Evolutionary conservation across 1,284 basidiomycete species (phyloP).

Genomic region (Cutaneotrichosporon sp.): DNA sequence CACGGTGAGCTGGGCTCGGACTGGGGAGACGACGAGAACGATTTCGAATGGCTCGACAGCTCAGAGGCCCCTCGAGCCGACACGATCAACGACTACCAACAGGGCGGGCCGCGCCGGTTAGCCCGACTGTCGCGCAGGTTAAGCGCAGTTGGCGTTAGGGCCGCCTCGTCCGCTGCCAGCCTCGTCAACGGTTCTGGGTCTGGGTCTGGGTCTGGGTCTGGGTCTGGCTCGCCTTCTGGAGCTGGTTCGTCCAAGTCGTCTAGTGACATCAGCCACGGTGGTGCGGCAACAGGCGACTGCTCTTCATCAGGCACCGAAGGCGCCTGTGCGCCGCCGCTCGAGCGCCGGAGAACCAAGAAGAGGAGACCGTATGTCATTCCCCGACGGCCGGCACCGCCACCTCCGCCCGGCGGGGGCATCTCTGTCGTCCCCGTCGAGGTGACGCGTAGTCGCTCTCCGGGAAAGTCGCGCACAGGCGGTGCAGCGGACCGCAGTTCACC

Average conservation of each 20-base stretch:
- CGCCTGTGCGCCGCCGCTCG: background rate
- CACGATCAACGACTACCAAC: constrained; percentile 1
- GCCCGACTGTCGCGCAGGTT: background rate
- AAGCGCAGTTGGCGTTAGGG: constrained; percentile 9
- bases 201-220: background rate
- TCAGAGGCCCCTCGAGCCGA: constrained; percentile 25
- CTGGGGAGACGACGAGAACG: constrained; percentile 50
- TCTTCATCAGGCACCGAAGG: background rate
- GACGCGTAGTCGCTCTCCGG: constrained; percentile 13
- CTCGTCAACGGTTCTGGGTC: background rate
- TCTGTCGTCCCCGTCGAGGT: constrained; percentile 3
- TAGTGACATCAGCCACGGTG: background rate
- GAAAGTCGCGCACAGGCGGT: background rate
- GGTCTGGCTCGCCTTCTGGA: background rate
- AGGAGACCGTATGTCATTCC: constrained; percentile 36
- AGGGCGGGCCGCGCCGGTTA: background rate
- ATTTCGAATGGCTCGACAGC: constrained; percentile 49
- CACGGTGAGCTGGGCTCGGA: constrained; percentile 50
- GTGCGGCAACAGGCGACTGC: background rate
- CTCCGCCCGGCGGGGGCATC: constrained; percentile 21
- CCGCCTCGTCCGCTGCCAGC: constrained; percentile 7
- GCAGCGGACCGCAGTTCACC: constrained; percentile 9
- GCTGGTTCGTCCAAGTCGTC: background rate
- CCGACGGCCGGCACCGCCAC: constrained; percentile 37
- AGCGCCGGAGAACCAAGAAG: constrained; percentile 29